Evolutionary conservation across 768 basidiomycete species (phyloP), one percentile per base, ranked within the genome.

Genomic region (Russula sp.): DNA sequence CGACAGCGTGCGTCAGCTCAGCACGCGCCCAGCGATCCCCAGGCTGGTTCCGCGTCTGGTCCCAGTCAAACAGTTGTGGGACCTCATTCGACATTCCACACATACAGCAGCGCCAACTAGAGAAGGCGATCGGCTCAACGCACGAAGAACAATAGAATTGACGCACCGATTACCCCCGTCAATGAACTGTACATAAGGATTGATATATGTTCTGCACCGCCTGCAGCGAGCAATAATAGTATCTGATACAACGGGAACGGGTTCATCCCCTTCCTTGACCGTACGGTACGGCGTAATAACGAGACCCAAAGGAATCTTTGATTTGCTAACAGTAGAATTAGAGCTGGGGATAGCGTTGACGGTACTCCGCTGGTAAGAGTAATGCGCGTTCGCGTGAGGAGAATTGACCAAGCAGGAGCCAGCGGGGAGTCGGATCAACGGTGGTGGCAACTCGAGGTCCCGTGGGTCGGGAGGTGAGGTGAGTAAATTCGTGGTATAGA

Each of bases 21-120:
- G 92, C 86, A 65, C 97, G 87, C 30, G 84, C 79, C 95, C 97
- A 99, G 61, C 97, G 80, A 76, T 99, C 97, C 14, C 92, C 95
- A 34, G 94, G 95, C 74, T 93, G 90, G 72, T 96, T 97, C 67
- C 85, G 86, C 59, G 81, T 84, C 75, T 94, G 92, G 74, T 99
- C 93, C 97, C 97, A 99, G 74, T 99, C 97, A 73, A 98, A 98
- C 57, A 97, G 79, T 71, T 98, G 95, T 26, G 97, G 97, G 0
- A 98, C 95, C 76, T 98, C 97, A 74, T 98, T 99, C 48, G 92
- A 90, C 83, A 98, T 87, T 71, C 89, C 92, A 75, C 97, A 99
- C 94, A 99, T 94, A 76, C 94, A 96, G 75, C 97, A 99, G 73
- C 97, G 90, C 97, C 97, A 99, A 67, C 90, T 89, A 61, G 6